Evolutionary conservation across 148 eudicot species (phyloP).

Genomic region (Simmondsia chinensis): DNA sequence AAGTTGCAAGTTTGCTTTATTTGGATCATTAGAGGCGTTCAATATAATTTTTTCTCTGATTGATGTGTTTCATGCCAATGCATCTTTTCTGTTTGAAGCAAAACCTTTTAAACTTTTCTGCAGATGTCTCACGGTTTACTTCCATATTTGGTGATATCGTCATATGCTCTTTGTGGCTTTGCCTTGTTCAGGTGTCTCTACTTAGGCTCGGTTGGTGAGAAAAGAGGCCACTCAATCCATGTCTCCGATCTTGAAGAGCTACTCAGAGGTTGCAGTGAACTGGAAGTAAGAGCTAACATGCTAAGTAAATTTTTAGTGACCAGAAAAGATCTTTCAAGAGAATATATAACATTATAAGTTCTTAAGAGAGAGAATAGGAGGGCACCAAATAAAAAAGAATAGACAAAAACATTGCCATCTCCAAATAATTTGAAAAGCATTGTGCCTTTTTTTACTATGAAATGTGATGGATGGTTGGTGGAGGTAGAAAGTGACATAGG

Average conservation of each 20-base stretch:
- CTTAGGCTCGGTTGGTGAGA: constrained; percentile 87
- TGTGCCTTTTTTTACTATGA: too few species aligned
- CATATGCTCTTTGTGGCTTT: constrained; percentile 18
- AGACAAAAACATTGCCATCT: too few species aligned
- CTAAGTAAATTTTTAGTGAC: constrained; percentile 3
- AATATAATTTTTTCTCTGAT: not conserved
- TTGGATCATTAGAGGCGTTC: not conserved
- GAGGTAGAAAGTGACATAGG: too few species aligned
- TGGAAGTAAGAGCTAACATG: constrained; percentile 73
- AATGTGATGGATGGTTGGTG: too few species aligned
- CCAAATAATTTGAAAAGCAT: too few species aligned
- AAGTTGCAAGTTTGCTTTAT: not conserved
- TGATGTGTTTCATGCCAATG: not conserved
- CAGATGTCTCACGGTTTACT: constrained; percentile 1
- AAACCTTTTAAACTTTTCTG: not conserved
- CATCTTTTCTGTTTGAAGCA: constrained; percentile 1
- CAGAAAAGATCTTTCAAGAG: not conserved
- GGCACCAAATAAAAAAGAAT: too few species aligned
- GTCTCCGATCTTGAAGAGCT: constrained; percentile 88
- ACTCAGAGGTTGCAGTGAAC: constrained; percentile 82
- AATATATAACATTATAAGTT: constrained; percentile 1
- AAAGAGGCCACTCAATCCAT: constrained; percentile 79
- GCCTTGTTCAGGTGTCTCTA: constrained; percentile 72
- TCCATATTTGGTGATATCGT: constrained; percentile 11
- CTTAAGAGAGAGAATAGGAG: too few species aligned